phyloP scores from a whole-genome alignment of 2,329 filamentous ascomycete species.

The Colletotrichum destructivum region DNA sequence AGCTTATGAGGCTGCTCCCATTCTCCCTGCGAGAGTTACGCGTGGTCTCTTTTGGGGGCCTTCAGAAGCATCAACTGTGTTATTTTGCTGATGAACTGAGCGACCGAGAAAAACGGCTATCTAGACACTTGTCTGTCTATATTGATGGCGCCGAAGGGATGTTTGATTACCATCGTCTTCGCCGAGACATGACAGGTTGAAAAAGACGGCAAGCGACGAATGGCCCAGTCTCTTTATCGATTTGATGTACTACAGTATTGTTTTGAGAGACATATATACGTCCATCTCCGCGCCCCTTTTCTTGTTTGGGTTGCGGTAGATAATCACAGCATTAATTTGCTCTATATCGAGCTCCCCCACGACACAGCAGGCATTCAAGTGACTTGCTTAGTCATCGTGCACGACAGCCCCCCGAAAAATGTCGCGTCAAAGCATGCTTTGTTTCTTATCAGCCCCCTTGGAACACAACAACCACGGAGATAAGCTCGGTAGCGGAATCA shows the following conservation, averaged over 20 bases:
- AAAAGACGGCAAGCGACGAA: background rate
- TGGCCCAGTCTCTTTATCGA: no score
- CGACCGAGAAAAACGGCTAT: background rate
- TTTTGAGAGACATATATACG: no score
- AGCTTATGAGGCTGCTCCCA: slow-evolving; percentile 7
- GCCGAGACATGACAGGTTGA: background rate
- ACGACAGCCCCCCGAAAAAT: background rate
- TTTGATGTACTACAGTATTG: no score
- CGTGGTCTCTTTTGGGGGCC: background rate
- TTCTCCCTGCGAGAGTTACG: slow-evolving; percentile 8
- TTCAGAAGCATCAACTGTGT: background rate
- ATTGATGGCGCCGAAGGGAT: background rate
- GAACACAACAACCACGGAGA: background rate
- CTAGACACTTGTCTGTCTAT: background rate
- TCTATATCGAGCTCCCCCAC: background rate
- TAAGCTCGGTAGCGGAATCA: background rate
- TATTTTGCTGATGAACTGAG: background rate
- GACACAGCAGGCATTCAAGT: no score
- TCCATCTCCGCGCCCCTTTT: no score
- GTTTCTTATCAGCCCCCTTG: background rate
- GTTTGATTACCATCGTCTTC: background rate
- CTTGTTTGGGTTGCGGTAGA: no score
- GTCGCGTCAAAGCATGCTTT: background rate
- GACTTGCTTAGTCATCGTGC: background rate
- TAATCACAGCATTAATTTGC: no score